These are phyloP conservation scores for Fusarium haematococcum DNA, from an alignment of 2,329 filamentous ascomycete genomes.

Conservation along the genomic window DNA sequence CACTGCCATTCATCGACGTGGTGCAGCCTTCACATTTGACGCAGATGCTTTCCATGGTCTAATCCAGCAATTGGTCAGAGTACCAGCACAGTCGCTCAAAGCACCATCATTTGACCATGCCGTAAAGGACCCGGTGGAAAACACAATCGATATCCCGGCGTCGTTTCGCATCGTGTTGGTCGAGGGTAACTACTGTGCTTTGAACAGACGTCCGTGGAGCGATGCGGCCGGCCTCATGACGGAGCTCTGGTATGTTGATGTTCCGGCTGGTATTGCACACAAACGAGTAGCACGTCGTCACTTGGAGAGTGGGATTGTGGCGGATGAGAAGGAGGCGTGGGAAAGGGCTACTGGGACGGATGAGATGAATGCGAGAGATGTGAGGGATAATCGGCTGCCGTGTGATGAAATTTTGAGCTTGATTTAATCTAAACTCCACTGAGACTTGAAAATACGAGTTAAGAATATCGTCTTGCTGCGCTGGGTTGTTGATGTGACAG, in stretches of 20 bases:
- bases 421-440: no score
- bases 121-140: background rate
- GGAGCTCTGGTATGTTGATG: conserved; percentile 3
- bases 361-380: conserved; percentile 11
- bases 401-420: background rate
- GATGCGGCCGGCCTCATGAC: background rate
- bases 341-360: conserved; percentile 3
- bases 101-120: background rate
- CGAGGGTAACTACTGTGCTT: background rate
- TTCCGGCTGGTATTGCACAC: background rate
- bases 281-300: background rate
- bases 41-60: background rate
- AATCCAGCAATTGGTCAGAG: background rate
- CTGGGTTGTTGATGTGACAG: no score
- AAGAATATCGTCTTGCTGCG: no score
- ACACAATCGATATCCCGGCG: background rate
- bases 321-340: background rate
- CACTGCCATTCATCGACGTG: background rate
- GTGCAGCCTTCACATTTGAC: background rate
- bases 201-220: conserved; percentile 1
- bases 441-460: no score
- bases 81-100: background rate
- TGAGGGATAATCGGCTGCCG: background rate
- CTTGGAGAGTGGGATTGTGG: background rate
- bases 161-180: background rate